Conservation (phyloP, 148 eudicot species). For the Chenopodium album region DNA sequence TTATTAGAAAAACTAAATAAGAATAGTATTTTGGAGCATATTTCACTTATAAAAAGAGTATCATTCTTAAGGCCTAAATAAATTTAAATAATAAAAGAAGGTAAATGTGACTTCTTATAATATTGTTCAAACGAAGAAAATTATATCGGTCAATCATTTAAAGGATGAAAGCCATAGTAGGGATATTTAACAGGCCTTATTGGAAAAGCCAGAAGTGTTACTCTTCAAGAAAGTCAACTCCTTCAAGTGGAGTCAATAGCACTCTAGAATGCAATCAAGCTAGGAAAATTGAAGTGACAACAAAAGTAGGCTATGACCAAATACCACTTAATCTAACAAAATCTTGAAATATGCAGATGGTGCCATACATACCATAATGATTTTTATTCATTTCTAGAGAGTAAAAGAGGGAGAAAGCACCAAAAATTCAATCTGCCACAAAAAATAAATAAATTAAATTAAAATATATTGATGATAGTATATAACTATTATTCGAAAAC, state of each 20-base stretch:
- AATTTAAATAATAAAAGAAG: neutral
- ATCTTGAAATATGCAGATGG: neutral
- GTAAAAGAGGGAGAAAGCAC: neutral
- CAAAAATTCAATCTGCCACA: neutral
- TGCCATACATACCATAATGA: neutral
- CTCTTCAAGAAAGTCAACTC: neutral
- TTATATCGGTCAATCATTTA: no score
- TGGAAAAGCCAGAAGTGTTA: neutral
- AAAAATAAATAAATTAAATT: no score
- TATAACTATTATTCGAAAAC: no score
- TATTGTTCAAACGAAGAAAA: neutral
- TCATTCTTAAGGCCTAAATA: neutral
- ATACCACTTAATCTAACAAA: neutral
- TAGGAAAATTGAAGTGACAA: neutral
- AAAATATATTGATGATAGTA: no score
- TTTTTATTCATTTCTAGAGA: neutral
- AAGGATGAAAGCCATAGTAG: neutral
- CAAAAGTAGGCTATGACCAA: neutral
- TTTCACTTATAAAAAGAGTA: neutral
- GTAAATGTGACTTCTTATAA: neutral
- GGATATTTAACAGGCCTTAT: neutral
- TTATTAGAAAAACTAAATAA: neutral
- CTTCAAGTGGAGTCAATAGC: neutral
- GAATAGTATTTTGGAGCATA: neutral
- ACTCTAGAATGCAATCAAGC: neutral